These are phyloP conservation scores for Cutaneotrichosporon cutaneum DNA, from an alignment of 1,284 basidiomycete species.

Conservation along the genomic window DNA sequence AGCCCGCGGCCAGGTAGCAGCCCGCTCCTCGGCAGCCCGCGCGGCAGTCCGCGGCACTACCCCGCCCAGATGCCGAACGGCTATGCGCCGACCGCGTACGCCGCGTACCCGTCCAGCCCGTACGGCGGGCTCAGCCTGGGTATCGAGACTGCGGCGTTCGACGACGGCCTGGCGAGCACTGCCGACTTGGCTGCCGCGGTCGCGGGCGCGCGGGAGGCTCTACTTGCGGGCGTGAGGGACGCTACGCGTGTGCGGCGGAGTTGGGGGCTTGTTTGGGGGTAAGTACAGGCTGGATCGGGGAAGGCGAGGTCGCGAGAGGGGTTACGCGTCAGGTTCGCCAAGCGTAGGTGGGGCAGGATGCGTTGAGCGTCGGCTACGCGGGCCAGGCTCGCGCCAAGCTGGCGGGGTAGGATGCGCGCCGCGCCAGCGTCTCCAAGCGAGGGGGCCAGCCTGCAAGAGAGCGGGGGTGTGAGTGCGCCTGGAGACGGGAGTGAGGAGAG, in stretches of 20 bases:
- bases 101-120: not conserved
- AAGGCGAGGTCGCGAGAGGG: not conserved
- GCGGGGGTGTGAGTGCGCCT: no score
- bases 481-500: no score
- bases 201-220: not conserved
- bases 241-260: not conserved
- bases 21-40: not conserved
- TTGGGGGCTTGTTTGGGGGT: conserved; percentile 46
- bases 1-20: not conserved
- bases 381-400: no score
- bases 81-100: not conserved
- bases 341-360: no score
- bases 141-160: not conserved
- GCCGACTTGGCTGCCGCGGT: not conserved
- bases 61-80: not conserved
- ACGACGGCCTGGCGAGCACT: not conserved
- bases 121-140: not conserved
- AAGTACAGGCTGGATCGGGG: conserved; percentile 20
- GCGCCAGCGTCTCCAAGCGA: no score
- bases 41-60: not conserved
- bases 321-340: no score
- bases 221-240: not conserved
- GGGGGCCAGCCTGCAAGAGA: no score
- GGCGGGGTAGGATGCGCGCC: no score
- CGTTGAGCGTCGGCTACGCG: no score